Evolutionary conservation across 805 yeast genomes (phyloP).

Genomic region (Wilhelminamyces savonicus): DNA sequence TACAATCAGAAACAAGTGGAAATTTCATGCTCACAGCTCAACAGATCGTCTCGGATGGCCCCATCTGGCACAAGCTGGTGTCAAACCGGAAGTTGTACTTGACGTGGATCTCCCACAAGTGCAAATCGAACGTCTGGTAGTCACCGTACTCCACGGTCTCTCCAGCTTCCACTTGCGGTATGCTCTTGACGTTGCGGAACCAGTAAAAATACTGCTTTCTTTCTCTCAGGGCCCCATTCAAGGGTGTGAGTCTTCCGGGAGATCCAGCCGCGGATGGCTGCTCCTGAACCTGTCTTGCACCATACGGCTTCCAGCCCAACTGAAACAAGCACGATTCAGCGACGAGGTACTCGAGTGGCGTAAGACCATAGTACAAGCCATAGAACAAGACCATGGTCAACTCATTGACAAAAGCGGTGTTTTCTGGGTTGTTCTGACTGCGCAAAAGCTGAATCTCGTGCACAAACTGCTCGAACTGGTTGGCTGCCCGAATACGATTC

Average conservation of each 20-base stretch:
- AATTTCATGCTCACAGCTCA: not conserved
- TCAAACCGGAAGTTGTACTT: slow-evolving; percentile 35
- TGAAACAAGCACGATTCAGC: slow-evolving; percentile 34
- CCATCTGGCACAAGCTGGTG: slow-evolving; percentile 20
- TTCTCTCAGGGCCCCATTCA: not conserved
- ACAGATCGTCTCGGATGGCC: slow-evolving; percentile 15
- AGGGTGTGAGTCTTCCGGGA: not conserved
- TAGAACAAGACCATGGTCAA: slow-evolving; percentile 33
- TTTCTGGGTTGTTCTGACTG: slow-evolving; percentile 16
- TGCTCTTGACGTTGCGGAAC: slow-evolving; percentile 19
- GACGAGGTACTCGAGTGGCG: slow-evolving; percentile 37
- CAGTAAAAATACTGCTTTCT: slow-evolving; percentile 13
- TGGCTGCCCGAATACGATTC: slow-evolving; percentile 31
- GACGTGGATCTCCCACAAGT: slow-evolving; percentile 34
- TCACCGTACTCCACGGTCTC: slow-evolving; percentile 25
- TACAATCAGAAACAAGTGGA: no score
- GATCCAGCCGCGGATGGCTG: not conserved
- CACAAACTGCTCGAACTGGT: slow-evolving; percentile 27
- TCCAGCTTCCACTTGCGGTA: slow-evolving; percentile 5
- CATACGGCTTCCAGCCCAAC: slow-evolving; percentile 39
- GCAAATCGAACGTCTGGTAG: slow-evolving; percentile 36
- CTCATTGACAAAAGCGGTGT: slow-evolving; percentile 22
- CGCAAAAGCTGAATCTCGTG: slow-evolving; percentile 21
- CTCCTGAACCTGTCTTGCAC: slow-evolving; percentile 5
- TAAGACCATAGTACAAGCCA: slow-evolving; percentile 36